A percentile compares a stretch with the other conserved stretches of the same genome.
Conservation (phyloP, 179 eudicot species). For the Carnegiea gigantea region DNA sequence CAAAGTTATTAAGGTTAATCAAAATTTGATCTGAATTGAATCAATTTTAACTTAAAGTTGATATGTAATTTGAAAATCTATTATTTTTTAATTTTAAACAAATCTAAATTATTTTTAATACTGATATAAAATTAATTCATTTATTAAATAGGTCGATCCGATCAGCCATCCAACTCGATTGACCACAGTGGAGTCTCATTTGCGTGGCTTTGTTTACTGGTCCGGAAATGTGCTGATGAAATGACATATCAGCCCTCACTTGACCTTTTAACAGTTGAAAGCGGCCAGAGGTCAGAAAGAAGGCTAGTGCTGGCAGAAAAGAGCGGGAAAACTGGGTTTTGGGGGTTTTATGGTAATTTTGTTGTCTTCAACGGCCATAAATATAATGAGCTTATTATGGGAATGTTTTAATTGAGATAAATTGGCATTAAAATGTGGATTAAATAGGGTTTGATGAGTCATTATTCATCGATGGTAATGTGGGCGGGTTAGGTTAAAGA, state of each 20-base stretch:
- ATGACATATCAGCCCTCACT: slow-evolving; percentile 5
- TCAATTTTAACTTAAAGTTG: too few species aligned
- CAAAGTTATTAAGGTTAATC: too few species aligned
- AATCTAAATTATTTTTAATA: too few species aligned
- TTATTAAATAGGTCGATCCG: too few species aligned
- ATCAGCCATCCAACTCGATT: too few species aligned
- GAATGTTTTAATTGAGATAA: slow-evolving; percentile 27
- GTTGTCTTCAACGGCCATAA: slow-evolving; percentile 24
- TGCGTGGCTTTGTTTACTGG: slow-evolving; percentile 9
- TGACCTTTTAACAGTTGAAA: neutral
- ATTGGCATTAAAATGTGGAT: neutral
- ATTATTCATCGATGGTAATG: neutral
- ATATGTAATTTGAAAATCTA: too few species aligned
- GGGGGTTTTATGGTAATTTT: slow-evolving; percentile 24
- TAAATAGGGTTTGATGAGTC: neutral
- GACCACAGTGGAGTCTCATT: neutral
- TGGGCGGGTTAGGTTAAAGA: neutral
- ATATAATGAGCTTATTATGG: slow-evolving; percentile 21
- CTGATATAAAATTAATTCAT: too few species aligned
- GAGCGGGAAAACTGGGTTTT: neutral
- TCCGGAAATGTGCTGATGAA: neutral
- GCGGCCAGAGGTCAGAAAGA: neutral
- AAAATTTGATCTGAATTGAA: too few species aligned
- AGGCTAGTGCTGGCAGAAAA: neutral
- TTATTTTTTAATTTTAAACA: too few species aligned